Conservation (phyloP, 2,329 filamentous ascomycete genomes). For the Graphiopsis chlorocephala region DNA sequence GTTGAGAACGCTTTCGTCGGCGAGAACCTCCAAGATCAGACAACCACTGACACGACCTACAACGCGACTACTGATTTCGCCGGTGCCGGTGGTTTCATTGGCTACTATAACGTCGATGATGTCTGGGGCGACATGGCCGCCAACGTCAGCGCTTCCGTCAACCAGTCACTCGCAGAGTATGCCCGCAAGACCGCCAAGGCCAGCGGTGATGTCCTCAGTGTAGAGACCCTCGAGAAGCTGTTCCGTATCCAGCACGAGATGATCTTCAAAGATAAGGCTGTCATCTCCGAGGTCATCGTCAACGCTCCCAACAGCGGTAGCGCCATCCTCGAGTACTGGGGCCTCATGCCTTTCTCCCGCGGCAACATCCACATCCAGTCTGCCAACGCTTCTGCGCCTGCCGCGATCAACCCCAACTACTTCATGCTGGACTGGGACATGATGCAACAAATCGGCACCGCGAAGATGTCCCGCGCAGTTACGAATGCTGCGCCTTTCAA, state of each 20-base stretch:
- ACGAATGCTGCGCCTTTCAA: constrained; percentile 39
- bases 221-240: neutral
- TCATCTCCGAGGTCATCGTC: constrained; percentile 57
- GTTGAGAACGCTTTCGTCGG: constrained; percentile 54
- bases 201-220: neutral
- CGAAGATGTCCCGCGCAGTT: constrained; percentile 35
- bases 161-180: constrained; percentile 6
- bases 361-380: constrained; percentile 27
- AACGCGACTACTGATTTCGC: neutral
- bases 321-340: neutral
- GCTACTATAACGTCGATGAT: constrained; percentile 7
- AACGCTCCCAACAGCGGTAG: constrained; percentile 38
- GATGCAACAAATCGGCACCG: constrained; percentile 13
- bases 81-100: neutral
- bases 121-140: constrained; percentile 12
- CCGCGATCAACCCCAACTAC: constrained; percentile 44
- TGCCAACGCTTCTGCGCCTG: constrained; percentile 20
- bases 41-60: constrained; percentile 3
- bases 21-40: constrained; percentile 45
- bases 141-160: constrained; percentile 18
- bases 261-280: constrained; percentile 36
- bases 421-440: constrained; percentile 50
- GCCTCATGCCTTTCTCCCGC: constrained; percentile 26
- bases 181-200: neutral
- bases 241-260: constrained; percentile 3